These are phyloP conservation scores for Leccinum obscurum DNA, from an alignment of 768 basidiomycete genomes.

Conservation along the genomic window DNA sequence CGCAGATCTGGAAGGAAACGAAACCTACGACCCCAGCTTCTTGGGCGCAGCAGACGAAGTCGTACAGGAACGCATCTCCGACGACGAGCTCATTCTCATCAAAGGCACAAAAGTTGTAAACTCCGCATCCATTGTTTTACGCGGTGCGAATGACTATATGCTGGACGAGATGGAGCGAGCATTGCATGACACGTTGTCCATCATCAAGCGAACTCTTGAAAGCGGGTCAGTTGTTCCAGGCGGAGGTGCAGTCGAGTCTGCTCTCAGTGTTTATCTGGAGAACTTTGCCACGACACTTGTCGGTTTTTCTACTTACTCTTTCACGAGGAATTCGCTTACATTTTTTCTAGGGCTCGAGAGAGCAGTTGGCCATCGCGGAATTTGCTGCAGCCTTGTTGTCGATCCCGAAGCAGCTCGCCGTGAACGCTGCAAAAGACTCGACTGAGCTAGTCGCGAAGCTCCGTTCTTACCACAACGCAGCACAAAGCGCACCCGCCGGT, in stretches of 20 bases:
- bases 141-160: constrained; percentile 99
- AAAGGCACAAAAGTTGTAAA: constrained; percentile 98
- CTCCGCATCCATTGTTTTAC: constrained; percentile 88
- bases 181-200: constrained; percentile 89
- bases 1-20: constrained; percentile 96
- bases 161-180: constrained; percentile 99
- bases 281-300: constrained; percentile 98
- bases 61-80: constrained; percentile 94
- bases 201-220: constrained; percentile 97
- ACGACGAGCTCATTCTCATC: constrained; percentile 95
- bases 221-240: constrained; percentile 95
- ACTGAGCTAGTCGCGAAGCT: constrained; percentile 97
- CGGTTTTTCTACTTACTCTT: constrained; percentile 30
- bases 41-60: constrained; percentile 96
- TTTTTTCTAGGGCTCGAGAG: constrained; percentile 80
- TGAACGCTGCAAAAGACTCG: constrained; percentile 98
- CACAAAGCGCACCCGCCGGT: constrained; percentile 86
- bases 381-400: constrained; percentile 90
- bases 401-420: constrained; percentile 95
- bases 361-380: constrained; percentile 99
- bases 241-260: constrained; percentile 96
- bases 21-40: constrained; percentile 91
- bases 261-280: constrained; percentile 95
- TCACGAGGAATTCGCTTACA: neutral
- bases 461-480: constrained; percentile 94